Evolutionary conservation across 352 stramenopile genomes (phyloP), one percentile per base, ranked within the genome.

Genomic region (Globisporangium spiculum): DNA sequence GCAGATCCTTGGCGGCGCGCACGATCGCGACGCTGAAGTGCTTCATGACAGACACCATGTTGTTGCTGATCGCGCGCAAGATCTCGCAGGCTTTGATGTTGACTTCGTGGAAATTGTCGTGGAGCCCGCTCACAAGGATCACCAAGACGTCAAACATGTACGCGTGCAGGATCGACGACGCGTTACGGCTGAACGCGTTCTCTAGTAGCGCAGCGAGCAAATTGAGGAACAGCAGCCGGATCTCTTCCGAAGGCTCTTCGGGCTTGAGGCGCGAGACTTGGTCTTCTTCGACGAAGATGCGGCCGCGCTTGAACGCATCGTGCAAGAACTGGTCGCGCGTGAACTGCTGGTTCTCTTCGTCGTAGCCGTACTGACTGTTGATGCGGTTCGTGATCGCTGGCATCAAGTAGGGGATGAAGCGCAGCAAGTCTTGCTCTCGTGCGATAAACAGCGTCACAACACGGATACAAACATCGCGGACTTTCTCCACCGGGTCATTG

Each of bases 41-140:
- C 79, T 98, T 98, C 77, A 98, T 94, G 34, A 96, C 94, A 50
- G 88, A 86, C 54, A 97, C 82, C 79, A 96, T 96, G 69, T 91
- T 73, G 59, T 83, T 76, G 67, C 77, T 86, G 20, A 92, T 68
- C 20, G 67, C 26, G 4, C 62, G 50, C n/a, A 92, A 69, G 16
- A 89, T 74, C 20, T 68, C 48, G 52, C 86, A 97, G 10, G 79
- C 81, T 38, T 75, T 69, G 67, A 97, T 86, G 66, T 94, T 97
- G 30, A 97, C 67, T 1, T 94, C 86, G 22, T 90, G 90, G 74
- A 88, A 98, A 12, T 91, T 80, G 77, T 98, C 96, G 55, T 85
- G 74, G 3, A 98, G 62, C n/a, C 78, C 75, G 55, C 63, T 80
- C n/a, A 92, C 74, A 20, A 96, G 69, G 0, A 94, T 18, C 8